Base-by-base conservation (phyloP, 2,329 filamentous ascomycete species). In the Elsinoe perseae region DNA sequence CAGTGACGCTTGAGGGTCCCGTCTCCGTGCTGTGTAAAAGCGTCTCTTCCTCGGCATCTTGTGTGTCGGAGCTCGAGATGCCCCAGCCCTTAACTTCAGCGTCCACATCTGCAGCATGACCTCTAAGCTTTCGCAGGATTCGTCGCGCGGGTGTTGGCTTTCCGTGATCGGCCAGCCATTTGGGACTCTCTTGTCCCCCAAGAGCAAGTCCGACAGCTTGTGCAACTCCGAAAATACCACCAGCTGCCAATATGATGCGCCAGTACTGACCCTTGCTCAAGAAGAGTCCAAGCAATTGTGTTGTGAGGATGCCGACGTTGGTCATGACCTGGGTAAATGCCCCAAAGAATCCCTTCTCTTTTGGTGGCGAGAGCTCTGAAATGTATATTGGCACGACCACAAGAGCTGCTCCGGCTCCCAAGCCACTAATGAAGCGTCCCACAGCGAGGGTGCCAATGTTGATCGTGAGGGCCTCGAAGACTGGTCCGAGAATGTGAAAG, bases 311-410 rank as follows among this genome's bases (percentile, higher is more conserved):
- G 56, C 93, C 93, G 21, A 69, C 60, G 66, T 97, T 97, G 75
- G 91, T 91, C 71, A 90, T 91, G 66, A 97, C 84, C 69, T 98
- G 92, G 0, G 93, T 97, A 71, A 95, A 86, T 32, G 78, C 76
- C 9, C 82, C 82, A 64, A 95, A 97, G 60, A 95, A 82, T n/a
- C 69, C 69, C 59, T 68, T 69, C 60, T 67, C 64, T 25, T 77
- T 74, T 0, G 82, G 82, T 3, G 92, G 93, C 0, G 91, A 85
- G 23, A 96, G 81, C 71, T 98, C 93, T 44, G 89, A 91, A 63
- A 98, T 89, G 75, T 95, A 98, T 18, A 98, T 81, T 0, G 93
- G 93, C 2, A 95, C 90, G 32, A 96, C 88, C 18, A 98, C 93
- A 2, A 93, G 92, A 1, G 90, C 83, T 2, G 90, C 89, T 20